Evolutionary conservation across 139 green algal genomes (phyloP).

Genomic region (Volvox africanus): DNA sequence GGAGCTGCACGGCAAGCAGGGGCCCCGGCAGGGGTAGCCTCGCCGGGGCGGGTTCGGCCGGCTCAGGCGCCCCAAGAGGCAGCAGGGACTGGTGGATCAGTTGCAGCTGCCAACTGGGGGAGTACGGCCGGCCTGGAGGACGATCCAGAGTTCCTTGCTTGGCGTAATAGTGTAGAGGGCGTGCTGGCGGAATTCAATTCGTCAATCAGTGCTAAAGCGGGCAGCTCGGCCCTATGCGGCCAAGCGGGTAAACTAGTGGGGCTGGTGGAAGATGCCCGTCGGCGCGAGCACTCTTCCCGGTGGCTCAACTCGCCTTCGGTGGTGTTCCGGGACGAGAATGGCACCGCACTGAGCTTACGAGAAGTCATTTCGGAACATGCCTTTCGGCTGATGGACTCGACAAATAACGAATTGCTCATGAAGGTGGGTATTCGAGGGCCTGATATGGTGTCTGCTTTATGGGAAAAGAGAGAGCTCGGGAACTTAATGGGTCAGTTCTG

Average conservation of each 20-base stretch:
- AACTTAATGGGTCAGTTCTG: too few species aligned
- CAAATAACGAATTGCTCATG: conserved; percentile 54
- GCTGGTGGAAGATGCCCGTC: conserved; percentile 44
- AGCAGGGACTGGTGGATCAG: neutral
- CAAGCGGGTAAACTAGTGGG: neutral
- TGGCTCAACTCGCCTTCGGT: conserved; percentile 52
- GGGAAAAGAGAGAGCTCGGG: too few species aligned
- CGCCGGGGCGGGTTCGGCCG: neutral
- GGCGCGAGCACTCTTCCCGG: conserved; percentile 19
- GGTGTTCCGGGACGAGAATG: conserved; percentile 22
- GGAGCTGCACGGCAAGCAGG: neutral
- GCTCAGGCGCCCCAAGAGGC: neutral
- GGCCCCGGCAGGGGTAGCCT: neutral
- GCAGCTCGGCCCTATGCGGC: neutral
- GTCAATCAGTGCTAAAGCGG: neutral
- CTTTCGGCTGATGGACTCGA: conserved; percentile 60
- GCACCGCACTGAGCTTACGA: conserved; percentile 46
- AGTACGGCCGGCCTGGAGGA: neutral
- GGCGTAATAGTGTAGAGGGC: conserved; percentile 27
- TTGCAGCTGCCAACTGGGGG: neutral
- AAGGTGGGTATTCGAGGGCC: conserved; percentile 41
- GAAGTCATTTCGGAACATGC: conserved; percentile 62
- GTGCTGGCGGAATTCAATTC: conserved; percentile 17
- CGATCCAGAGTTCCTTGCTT: conserved; percentile 12
- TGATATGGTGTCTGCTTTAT: too few species aligned